Evolutionary conservation across 345 rosid species (phyloP).

Genomic region (Luvunga scandens): DNA sequence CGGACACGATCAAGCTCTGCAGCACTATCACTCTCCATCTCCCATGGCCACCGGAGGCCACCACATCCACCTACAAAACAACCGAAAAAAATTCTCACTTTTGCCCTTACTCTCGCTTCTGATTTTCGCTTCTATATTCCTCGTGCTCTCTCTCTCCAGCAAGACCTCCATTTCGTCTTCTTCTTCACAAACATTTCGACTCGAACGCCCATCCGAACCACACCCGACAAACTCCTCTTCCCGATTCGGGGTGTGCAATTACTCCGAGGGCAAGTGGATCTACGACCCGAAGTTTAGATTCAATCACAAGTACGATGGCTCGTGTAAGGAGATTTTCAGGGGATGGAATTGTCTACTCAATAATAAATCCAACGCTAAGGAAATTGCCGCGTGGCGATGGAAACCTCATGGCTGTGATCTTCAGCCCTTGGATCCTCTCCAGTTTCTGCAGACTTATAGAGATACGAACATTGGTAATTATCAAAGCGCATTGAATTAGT

Average conservation of each 20-base stretch:
- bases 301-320: constrained; percentile 40
- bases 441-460: constrained; percentile 51
- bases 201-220: constrained; percentile 6
- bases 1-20: not conserved
- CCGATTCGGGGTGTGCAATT: constrained; percentile 42
- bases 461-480: constrained; percentile 68
- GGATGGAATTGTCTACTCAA: constrained; percentile 88
- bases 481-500: not conserved
- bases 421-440: constrained; percentile 56
- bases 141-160: constrained; percentile 47
- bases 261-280: constrained; percentile 77
- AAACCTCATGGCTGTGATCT: constrained; percentile 61
- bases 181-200: constrained; percentile 24
- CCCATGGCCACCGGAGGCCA: not conserved
- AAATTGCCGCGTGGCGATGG: constrained; percentile 87
- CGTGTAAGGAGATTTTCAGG: constrained; percentile 88
- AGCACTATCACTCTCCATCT: not conserved
- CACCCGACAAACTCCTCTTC: not conserved
- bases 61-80: not conserved
- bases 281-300: constrained; percentile 42
- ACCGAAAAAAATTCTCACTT: constrained; percentile 40
- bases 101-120: constrained; percentile 61
- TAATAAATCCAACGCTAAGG: constrained; percentile 58
- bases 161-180: constrained; percentile 45
- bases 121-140: constrained; percentile 57